Conservation (phyloP, 2,329 filamentous ascomycete genomes). For the Cercospora brassicicola region DNA sequence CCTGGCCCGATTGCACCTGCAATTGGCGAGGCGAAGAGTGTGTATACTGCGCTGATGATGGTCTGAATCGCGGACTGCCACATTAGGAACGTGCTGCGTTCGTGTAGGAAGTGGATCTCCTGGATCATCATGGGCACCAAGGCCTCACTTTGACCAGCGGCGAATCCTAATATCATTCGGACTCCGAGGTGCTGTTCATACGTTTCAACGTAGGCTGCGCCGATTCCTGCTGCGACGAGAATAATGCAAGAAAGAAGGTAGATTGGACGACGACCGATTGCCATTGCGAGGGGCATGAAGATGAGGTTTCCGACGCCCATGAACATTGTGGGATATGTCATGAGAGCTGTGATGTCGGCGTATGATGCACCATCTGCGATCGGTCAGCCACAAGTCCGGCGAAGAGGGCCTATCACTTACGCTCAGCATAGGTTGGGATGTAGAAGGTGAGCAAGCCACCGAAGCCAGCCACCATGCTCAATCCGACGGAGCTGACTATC, state of each 20-base stretch:
- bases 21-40: constrained; percentile 47
- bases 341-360: constrained; percentile 43
- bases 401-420: constrained; percentile 3
- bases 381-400: not conserved
- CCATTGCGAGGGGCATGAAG: constrained; percentile 41
- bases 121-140: constrained; percentile 36
- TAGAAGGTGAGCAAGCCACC: constrained; percentile 47
- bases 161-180: constrained; percentile 37
- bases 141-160: constrained; percentile 33
- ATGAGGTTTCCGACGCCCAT: constrained; percentile 40
- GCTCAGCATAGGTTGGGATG: constrained; percentile 42
- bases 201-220: constrained; percentile 29
- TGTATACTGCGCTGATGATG: constrained; percentile 42
- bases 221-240: constrained; percentile 33
- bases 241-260: constrained; percentile 36
- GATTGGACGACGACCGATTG: constrained; percentile 39
- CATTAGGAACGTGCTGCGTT: constrained; percentile 46
- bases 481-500: constrained; percentile 44
- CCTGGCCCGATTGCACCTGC: constrained; percentile 44
- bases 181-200: constrained; percentile 34
- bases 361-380: constrained; percentile 39
- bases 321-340: constrained; percentile 40
- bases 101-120: constrained; percentile 50
- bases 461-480: constrained; percentile 46
- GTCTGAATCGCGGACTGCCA: constrained; percentile 47